Conservation (phyloP, 305 asterid genomes). For the Fraxinus velutina region DNA sequence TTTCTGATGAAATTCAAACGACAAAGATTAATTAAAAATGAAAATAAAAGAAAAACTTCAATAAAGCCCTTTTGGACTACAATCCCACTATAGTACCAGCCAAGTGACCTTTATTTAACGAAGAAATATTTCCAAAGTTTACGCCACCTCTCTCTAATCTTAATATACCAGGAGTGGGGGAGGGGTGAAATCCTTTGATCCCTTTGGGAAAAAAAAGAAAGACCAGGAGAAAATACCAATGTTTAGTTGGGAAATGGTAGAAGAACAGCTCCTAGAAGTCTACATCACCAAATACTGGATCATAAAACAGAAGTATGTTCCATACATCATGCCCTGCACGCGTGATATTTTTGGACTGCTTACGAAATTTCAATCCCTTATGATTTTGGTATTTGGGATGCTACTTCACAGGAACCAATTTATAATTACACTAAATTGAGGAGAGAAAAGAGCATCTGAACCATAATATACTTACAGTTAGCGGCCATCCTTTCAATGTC, state of each 20-base stretch:
- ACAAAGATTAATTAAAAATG: not conserved
- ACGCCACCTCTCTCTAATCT: not conserved
- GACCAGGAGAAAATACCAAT: not conserved
- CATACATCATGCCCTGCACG: not conserved
- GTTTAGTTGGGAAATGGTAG: not conserved
- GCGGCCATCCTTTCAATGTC: slow-evolving; percentile 99
- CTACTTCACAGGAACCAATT: not conserved
- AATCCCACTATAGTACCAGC: not conserved
- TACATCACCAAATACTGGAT: not conserved
- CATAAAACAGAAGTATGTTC: not conserved
- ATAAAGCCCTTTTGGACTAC: not conserved
- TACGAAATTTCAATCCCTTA: not conserved
- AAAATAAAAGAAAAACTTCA: not conserved
- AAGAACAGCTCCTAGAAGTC: not conserved
- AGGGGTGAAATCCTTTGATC: not conserved
- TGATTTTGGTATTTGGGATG: not conserved
- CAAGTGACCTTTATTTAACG: not conserved
- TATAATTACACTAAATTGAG: not conserved
- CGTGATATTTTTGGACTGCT: not conserved
- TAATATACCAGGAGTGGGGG: not conserved
- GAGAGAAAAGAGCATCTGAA: not conserved
- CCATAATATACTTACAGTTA: slow-evolving; percentile 49
- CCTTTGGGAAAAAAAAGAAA: not conserved
- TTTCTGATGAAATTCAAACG: not conserved
- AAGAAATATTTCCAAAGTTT: not conserved